Evolutionary conservation across 495 filamentous ascomycete genomes (phyloP), one percentile per base, ranked within the genome.

Genomic region (Penicillium nucicola): DNA sequence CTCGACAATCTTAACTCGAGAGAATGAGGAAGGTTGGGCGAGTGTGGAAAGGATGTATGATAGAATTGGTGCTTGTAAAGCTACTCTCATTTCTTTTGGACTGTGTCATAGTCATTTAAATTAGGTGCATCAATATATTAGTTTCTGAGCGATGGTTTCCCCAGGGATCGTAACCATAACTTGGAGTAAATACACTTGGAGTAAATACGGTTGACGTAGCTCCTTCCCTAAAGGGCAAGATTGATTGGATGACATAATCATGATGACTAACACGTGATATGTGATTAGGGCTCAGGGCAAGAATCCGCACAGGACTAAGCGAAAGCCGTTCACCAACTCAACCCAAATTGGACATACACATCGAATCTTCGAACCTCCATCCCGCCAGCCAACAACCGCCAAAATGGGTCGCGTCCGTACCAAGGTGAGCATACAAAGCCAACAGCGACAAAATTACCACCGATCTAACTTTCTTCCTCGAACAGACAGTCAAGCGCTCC

Each of bases 401-500:
- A 92, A 84, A 71, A 93, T 95, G 90, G 90, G 90, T 89, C 90
- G 90, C 77, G 90, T 96, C 81, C 84, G 90, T 64, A 96, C 90
- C 62, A 96, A 92, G 69, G 70, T 76, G 45, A 55, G 62, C 25
- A 28, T 8, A 28, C 25, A 22, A 41, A 17, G 31, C 39, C 13
- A 36, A 32, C 18, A 18, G 9, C 14, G 18, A 5, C 25, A 10
- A 42, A 28, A 23, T 23, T 13, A 42, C 30, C 17, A 20, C 18
- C 19, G 15, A 28, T 28, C 53, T 71, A 36, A 64, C 66, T 46
- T 46, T 50, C 35, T 35, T 72, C 67, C 57, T 61, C 30, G 62
- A 56, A 43, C 60, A 84, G 89, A 99, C 95, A 62, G 93, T 97
- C 74, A 97, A 99, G 86, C 93, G 96, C 82, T 97, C 92, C 77